phyloP scores from a whole-genome alignment of 352 stramenopile species.

The Phytopythium litorale region DNA sequence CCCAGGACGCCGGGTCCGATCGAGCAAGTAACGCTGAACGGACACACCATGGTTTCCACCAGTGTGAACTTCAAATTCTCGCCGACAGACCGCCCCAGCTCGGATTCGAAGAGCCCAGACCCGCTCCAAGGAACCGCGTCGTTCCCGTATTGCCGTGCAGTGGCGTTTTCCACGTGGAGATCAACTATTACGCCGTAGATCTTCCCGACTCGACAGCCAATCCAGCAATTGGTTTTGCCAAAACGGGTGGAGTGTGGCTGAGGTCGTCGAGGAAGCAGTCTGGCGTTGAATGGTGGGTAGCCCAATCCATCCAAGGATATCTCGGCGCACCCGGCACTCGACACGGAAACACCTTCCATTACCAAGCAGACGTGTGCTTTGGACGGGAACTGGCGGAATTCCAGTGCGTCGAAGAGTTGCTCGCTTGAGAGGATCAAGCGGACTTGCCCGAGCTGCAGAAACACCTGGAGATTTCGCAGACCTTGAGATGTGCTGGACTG shows the following conservation, averaged over 20 bases:
- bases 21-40: slow-evolving; percentile 41
- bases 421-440: slow-evolving; percentile 52
- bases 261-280: slow-evolving; percentile 46
- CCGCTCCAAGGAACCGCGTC: background rate
- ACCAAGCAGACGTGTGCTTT: slow-evolving; percentile 34
- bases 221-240: slow-evolving; percentile 31
- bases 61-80: slow-evolving; percentile 10
- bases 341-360: slow-evolving; percentile 41
- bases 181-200: slow-evolving; percentile 36
- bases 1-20: slow-evolving; percentile 19
- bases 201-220: slow-evolving; percentile 45
- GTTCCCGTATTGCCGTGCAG: background rate
- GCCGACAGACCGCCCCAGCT: slow-evolving; percentile 18
- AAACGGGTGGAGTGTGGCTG: slow-evolving; percentile 42
- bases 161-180: slow-evolving; percentile 13
- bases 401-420: slow-evolving; percentile 25
- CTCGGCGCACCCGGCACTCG: slow-evolving; percentile 38
- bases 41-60: slow-evolving; percentile 38
- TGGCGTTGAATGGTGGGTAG: slow-evolving; percentile 77
- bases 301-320: slow-evolving; percentile 66
- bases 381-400: slow-evolving; percentile 8
- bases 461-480: slow-evolving; percentile 29
- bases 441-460: slow-evolving; percentile 37
- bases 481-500: background rate
- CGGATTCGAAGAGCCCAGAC: slow-evolving; percentile 29